Percentiles rank a stretch among this genome's conserved stretches.
Conservation (phyloP, 106 monocot genomes). For the Triglochin maritima region DNA sequence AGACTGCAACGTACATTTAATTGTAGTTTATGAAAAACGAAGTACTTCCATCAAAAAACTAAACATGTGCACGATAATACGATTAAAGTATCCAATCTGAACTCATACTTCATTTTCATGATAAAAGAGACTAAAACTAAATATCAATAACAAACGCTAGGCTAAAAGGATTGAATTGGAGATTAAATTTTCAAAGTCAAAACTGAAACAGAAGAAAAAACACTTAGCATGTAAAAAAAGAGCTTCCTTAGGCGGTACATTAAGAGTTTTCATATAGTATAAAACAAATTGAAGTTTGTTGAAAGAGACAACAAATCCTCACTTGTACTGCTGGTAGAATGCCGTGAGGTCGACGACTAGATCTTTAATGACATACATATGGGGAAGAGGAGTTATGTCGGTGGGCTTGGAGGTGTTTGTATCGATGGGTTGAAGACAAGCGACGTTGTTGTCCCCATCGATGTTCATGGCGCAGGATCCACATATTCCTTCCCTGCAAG, state of each 20-base stretch:
- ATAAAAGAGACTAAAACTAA: too few relatives aligned
- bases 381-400: conserved; percentile 68
- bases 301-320: neutral
- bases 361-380: conserved; percentile 31
- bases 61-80: too few relatives aligned
- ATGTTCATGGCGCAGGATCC: conserved; percentile 83
- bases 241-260: too few relatives aligned
- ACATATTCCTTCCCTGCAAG: conserved; percentile 72
- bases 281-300: neutral
- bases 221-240: too few relatives aligned
- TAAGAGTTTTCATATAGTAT: too few relatives aligned
- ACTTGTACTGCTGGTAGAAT: conserved; percentile 25
- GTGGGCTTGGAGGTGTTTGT: conserved; percentile 32
- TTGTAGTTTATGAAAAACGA: too few relatives aligned
- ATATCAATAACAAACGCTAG: too few relatives aligned
- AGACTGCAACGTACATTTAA: too few relatives aligned
- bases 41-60: too few relatives aligned
- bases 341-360: conserved; percentile 22
- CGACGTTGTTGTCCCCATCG: conserved; percentile 58
- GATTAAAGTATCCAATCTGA: too few relatives aligned
- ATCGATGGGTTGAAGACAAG: conserved; percentile 52
- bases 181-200: neutral
- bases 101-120: too few relatives aligned
- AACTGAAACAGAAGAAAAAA: neutral
- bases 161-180: too few relatives aligned